Conservation (phyloP, 2,329 filamentous ascomycete genomes). For the Cryphonectria nitschkei region DNA sequence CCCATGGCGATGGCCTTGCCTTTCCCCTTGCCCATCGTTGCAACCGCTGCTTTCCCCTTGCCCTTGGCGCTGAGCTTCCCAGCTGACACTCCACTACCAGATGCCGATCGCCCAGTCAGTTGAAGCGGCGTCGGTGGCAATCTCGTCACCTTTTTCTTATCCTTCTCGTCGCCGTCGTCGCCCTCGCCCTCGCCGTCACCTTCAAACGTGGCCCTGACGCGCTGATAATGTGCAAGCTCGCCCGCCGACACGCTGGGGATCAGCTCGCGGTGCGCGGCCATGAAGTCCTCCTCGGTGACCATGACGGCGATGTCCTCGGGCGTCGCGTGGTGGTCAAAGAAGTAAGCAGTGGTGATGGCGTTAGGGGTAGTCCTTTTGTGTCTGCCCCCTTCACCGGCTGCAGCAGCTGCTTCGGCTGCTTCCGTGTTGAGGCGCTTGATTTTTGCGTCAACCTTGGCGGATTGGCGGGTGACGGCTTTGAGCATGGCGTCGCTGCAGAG, state of each 20-base stretch:
- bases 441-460: constrained; percentile 80
- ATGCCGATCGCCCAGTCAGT: constrained; percentile 36
- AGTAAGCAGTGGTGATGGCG: constrained; percentile 83
- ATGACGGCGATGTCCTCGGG: constrained; percentile 83
- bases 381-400: constrained; percentile 30
- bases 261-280: constrained; percentile 78
- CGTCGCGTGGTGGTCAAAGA: constrained; percentile 90
- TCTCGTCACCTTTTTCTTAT: constrained; percentile 40
- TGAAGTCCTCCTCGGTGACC: constrained; percentile 88
- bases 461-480: constrained; percentile 93
- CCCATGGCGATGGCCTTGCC: constrained; percentile 44
- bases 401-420: constrained; percentile 31
- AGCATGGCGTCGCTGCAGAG: constrained; percentile 98
- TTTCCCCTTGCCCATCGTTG: constrained; percentile 36
- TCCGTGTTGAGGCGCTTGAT: constrained; percentile 69
- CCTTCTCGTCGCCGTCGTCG: constrained; percentile 41
- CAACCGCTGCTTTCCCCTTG: constrained; percentile 39
- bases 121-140: constrained; percentile 30
- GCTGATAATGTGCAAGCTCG: constrained; percentile 88
- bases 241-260: constrained; percentile 93
- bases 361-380: constrained; percentile 38
- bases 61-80: constrained; percentile 37
- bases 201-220: constrained; percentile 83
- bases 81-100: constrained; percentile 28
- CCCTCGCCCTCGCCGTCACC: constrained; percentile 53